Evolutionary conservation across 2,329 filamentous ascomycete genomes (phyloP).

Genomic region (Beauveria pseudobassiana): DNA sequence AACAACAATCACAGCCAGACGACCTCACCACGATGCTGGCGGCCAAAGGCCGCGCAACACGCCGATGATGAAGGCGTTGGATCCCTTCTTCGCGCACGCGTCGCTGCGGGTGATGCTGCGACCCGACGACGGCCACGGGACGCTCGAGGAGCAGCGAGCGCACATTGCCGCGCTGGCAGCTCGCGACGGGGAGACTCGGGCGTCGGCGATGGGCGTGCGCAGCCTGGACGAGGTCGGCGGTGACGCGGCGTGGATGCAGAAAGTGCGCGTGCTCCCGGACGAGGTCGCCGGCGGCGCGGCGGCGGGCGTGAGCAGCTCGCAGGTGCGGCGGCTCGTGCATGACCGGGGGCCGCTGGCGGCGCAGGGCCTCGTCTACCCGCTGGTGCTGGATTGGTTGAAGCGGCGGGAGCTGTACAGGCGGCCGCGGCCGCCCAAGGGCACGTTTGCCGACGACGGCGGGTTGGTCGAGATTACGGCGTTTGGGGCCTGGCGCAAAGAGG

Average conservation of each 20-base stretch:
- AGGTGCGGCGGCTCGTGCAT: slow-evolving; percentile 50
- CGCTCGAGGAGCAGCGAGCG: slow-evolving; percentile 29
- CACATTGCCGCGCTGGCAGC: slow-evolving; percentile 39
- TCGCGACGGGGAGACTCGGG: slow-evolving; percentile 8
- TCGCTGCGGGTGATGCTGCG: slow-evolving; percentile 57
- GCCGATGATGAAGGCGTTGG: slow-evolving; percentile 45
- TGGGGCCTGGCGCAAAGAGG: neutral
- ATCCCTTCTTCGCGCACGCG: slow-evolving; percentile 56
- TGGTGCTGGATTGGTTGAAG: slow-evolving; percentile 52
- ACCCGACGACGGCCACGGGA: slow-evolving; percentile 53
- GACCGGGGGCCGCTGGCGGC: slow-evolving; percentile 38
- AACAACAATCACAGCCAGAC: neutral
- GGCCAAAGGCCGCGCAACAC: neutral
- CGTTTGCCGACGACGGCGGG: slow-evolving; percentile 14
- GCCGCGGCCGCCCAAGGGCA: slow-evolving; percentile 11
- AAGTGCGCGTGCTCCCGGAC: slow-evolving; percentile 53
- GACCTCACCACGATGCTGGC: neutral
- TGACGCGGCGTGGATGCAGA: slow-evolving; percentile 47
- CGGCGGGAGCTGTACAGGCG: slow-evolving; percentile 46
- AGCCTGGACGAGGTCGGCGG: slow-evolving; percentile 47
- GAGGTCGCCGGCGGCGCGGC: slow-evolving; percentile 36
- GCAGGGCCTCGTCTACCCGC: slow-evolving; percentile 44
- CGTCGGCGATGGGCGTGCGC: slow-evolving; percentile 18
- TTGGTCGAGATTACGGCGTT: neutral
- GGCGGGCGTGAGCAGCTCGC: slow-evolving; percentile 50